Percentiles rank a stretch among this genome's conserved stretches.
Conservation (phyloP, 441 rosid genomes). For the Populus hybrid region DNA sequence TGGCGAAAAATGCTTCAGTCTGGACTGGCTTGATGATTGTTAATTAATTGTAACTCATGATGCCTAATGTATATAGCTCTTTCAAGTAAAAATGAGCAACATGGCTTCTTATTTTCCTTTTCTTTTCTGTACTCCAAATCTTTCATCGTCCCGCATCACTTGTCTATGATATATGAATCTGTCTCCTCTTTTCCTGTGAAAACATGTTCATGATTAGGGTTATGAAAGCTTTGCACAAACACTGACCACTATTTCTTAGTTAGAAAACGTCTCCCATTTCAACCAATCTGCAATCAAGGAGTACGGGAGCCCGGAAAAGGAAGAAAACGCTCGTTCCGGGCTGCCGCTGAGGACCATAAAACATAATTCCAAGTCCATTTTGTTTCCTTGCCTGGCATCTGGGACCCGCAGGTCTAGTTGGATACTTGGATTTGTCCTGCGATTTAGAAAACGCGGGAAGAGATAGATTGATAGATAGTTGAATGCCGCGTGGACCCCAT, state of each 20-base stretch:
- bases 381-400: background rate
- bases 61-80: conserved; percentile 2
- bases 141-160: too few relatives aligned
- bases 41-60: background rate
- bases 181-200: background rate
- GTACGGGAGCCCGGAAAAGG: background rate
- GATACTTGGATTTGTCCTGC: background rate
- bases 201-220: background rate
- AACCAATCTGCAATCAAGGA: background rate
- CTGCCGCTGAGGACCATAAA: too few relatives aligned
- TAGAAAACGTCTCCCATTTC: background rate
- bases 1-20: conserved; percentile 51
- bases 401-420: background rate
- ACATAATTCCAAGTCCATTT: background rate
- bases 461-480: background rate
- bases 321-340: background rate
- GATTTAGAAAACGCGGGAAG: background rate
- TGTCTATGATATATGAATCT: too few relatives aligned
- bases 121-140: too few relatives aligned
- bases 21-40: conserved; percentile 75
- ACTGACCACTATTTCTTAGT: background rate
- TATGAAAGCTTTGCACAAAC: background rate
- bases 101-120: background rate
- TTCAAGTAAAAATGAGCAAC: background rate
- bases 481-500: background rate